Evolutionary conservation across 768 basidiomycete genomes (phyloP).

Genomic region (Nidularia pulvinata): DNA sequence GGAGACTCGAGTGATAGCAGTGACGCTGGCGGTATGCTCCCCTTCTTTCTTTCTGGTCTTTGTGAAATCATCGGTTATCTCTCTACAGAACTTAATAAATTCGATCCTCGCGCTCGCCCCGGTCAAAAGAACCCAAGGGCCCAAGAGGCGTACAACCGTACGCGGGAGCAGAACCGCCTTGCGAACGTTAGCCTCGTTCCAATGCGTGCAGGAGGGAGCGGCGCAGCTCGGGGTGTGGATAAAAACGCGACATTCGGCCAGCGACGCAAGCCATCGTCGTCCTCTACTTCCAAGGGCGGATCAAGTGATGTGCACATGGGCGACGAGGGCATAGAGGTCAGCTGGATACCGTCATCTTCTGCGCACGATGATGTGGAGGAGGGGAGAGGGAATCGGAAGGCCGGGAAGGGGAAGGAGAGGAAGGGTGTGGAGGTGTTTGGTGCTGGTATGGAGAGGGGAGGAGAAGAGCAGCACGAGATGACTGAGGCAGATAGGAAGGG

Average conservation of each 20-base stretch:
- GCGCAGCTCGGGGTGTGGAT: constrained; percentile 25
- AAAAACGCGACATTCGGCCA: constrained; percentile 71
- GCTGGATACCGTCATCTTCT: constrained; percentile 67
- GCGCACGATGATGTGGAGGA: constrained; percentile 30
- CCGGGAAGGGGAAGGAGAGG: constrained; percentile 28
- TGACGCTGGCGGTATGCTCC: constrained; percentile 51
- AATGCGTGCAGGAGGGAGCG: constrained; percentile 42
- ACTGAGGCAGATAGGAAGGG: constrained; percentile 74
- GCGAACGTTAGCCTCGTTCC: constrained; percentile 67
- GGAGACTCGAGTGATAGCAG: constrained; percentile 41
- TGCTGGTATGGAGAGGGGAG: constrained; percentile 86
- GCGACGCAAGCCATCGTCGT: constrained; percentile 39
- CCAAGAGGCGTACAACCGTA: constrained; percentile 42
- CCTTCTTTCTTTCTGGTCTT: neutral
- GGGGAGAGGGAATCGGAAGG: constrained; percentile 16
- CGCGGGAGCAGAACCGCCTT: constrained; percentile 39
- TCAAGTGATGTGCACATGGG: constrained; percentile 10
- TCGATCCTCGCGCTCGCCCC: constrained; percentile 47
- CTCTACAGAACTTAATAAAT: constrained; percentile 44
- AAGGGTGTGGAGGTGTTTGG: constrained; percentile 83
- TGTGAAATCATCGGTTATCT: constrained; percentile 3
- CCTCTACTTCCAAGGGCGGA: constrained; percentile 4
- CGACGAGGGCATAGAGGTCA: constrained; percentile 78
- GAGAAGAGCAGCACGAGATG: constrained; percentile 46
- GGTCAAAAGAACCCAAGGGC: constrained; percentile 46